phyloP scores from a whole-genome alignment of 1,284 basidiomycete species.

The Termitomyces sp. region DNA sequence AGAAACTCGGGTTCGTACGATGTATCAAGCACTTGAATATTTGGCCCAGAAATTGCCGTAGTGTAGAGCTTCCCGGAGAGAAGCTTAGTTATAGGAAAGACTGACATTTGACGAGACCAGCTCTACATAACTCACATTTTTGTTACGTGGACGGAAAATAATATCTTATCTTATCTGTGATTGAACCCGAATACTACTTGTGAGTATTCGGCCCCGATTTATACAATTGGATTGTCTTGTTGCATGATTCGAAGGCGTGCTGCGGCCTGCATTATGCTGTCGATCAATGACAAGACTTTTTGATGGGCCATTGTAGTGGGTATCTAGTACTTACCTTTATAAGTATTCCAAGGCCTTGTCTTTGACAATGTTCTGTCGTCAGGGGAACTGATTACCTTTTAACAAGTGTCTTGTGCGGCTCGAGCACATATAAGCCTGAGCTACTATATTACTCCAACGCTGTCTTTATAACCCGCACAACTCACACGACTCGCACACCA shows the following conservation, averaged over 20 bases:
- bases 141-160: neutral
- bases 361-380: neutral
- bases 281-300: too few relatives aligned
- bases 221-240: too few relatives aligned
- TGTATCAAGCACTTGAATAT: constrained; percentile 52
- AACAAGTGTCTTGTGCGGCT: neutral
- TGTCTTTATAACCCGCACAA: neutral
- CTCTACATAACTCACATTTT: neutral
- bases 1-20: constrained; percentile 31
- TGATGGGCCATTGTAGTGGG: neutral
- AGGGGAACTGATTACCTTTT: neutral
- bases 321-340: too few relatives aligned
- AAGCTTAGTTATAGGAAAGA: constrained; percentile 44
- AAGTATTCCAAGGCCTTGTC: too few relatives aligned
- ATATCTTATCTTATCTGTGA: constrained; percentile 9
- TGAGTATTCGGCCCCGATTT: too few relatives aligned
- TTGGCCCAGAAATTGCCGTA: constrained; percentile 50
- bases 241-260: neutral
- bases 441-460: neutral
- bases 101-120: constrained; percentile 19
- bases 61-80: constrained; percentile 31
- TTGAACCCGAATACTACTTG: neutral
- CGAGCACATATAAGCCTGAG: neutral
- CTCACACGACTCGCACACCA: neutral
- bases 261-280: neutral